Conservation (phyloP, 2,329 filamentous ascomycete species). For the Calonectria multiphialidica region DNA sequence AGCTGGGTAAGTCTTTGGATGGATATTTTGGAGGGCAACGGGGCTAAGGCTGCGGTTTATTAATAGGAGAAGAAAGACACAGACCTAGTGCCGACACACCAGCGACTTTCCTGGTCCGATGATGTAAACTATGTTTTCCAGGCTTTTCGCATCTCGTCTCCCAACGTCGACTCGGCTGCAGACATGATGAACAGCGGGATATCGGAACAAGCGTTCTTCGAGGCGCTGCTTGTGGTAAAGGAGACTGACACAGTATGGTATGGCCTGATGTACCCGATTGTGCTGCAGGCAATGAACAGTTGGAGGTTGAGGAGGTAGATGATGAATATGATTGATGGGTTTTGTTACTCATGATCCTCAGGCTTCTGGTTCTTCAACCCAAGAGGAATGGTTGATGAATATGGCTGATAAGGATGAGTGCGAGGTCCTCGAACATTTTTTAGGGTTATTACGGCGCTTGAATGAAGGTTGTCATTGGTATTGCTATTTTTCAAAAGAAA, state of each 20-base stretch:
- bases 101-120: constrained; percentile 35
- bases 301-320: constrained; percentile 20
- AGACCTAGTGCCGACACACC: constrained; percentile 38
- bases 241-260: constrained; percentile 34
- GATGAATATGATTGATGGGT: neutral
- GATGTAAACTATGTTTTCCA: constrained; percentile 36
- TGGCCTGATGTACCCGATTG: constrained; percentile 29
- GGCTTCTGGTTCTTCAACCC: too few relatives aligned
- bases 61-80: constrained; percentile 31
- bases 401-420: neutral
- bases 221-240: constrained; percentile 35
- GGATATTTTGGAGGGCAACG: constrained; percentile 1
- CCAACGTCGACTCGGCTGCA: constrained; percentile 34
- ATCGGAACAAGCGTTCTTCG: constrained; percentile 30
- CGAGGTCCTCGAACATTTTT: neutral
- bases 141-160: constrained; percentile 33
- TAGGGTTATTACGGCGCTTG: neutral
- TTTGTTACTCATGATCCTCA: too few relatives aligned
- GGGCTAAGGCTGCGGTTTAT: constrained; percentile 21
- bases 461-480: too few relatives aligned
- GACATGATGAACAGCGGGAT: constrained; percentile 37
- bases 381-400: neutral
- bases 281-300: constrained; percentile 31
- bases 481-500: too few relatives aligned
- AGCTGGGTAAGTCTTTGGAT: neutral